Evolutionary conservation across 106 monocot species (phyloP), one percentile per base, ranked within the genome.

Genomic region (Posidonia australis): DNA sequence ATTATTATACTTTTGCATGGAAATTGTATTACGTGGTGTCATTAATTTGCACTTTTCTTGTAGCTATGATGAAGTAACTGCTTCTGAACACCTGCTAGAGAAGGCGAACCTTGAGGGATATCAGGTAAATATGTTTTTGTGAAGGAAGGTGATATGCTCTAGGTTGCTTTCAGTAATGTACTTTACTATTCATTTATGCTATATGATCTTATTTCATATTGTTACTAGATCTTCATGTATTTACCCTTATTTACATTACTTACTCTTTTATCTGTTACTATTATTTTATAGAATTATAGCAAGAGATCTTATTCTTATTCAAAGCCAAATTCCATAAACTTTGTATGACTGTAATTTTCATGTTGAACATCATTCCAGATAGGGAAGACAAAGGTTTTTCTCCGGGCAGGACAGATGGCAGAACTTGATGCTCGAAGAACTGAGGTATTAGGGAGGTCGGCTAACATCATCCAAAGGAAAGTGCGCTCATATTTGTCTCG

Each of bases 371-470:
- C 19, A 58, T 75, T 73, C 17, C 52, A 89, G 89, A 73, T 85
- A 64, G 89, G 89, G 13, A 89, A 82, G 59, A 82, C 89, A 73
- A 89, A 89, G 66, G 77, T 89, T 18, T 89, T 89, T 75, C 79
- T 89, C 27, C 74, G 89, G 47, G 89, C 89, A 63, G 89, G 89
- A 3, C 89, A 89, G 62, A 85, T 89, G 89, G 89, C 89, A 54
- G 82, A 89, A 66, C 63, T 89, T 9, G 89, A 89, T 80, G 82
- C 77, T 54, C 67, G 51, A 31, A 74, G 89, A 22, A 80, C 58
- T 67, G 89, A 84, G 68, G 82, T 89, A 20, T 51, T 89, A 55
- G 85, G 82, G 41, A 69, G 70, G 54, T 77, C 89, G 46, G 89
- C 89, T 59, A 80, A 25, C 25, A 64, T 78, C 30, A 89, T 89